phyloP scores from a whole-genome alignment of 345 rosid genomes.

The Crucihimalaya himalaica region DNA sequence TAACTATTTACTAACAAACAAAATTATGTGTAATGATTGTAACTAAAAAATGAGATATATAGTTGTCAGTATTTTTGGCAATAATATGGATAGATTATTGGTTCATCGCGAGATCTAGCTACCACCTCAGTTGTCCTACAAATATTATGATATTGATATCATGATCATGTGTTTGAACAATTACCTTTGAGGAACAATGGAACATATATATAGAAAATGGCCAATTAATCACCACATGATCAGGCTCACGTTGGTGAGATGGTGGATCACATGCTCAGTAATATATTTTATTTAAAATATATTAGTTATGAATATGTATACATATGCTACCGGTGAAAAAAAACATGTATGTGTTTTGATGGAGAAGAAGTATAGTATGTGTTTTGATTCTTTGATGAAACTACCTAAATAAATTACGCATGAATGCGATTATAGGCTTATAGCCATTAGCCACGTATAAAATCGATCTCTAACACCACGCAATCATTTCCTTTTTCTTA shows the following conservation, averaged over 20 bases:
- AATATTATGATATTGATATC: not conserved
- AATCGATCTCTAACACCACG: not conserved
- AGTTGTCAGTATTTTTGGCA: not conserved
- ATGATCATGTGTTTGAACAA: slow-evolving; percentile 11
- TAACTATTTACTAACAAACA: not conserved
- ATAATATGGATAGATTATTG: not conserved
- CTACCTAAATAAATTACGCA: not conserved
- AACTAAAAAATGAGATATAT: not conserved
- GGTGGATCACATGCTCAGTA: slow-evolving; percentile 22
- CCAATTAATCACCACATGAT: slow-evolving; percentile 10
- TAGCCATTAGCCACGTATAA: not conserved
- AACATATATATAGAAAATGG: not conserved
- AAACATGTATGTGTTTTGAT: not conserved
- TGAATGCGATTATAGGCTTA: not conserved
- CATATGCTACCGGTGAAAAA: not conserved
- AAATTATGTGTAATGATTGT: not conserved
- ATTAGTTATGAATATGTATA: not conserved
- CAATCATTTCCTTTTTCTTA: slow-evolving; percentile 2
- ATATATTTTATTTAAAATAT: not conserved
- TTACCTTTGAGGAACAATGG: not conserved
- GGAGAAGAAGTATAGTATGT: not conserved
- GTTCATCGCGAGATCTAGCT: slow-evolving; percentile 20
- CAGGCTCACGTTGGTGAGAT: slow-evolving; percentile 20
- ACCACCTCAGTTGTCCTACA: slow-evolving; percentile 22
- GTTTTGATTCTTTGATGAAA: slow-evolving; percentile 24